Base-by-base conservation (phyloP, 2,329 filamentous ascomycete species). In the Mollisia scopiformis region DNA sequence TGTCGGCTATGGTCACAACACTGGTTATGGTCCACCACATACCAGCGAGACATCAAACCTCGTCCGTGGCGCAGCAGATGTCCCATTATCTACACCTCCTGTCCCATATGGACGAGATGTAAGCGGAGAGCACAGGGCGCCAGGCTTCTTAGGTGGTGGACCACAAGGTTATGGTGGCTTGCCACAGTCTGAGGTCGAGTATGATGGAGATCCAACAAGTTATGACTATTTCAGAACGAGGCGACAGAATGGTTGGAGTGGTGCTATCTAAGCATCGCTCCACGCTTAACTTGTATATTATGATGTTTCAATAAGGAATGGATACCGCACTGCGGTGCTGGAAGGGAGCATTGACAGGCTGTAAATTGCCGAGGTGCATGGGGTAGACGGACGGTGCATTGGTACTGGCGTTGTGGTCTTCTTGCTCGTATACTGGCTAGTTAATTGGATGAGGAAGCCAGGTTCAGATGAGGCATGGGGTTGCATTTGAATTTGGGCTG, bases 141-240 rank as follows among this genome's bases (percentile, higher is more conserved):
- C 79, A 4, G 82, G 83, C 11, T 82, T 84, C 62, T 72, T 86
- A 19, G 84, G 84, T 19, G 84, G 84, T 56, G 84, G 85, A 2
- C 83, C 84, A 1, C 76, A 79, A 54, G 85, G 86, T 0, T 88
- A 88, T 70, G 86, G 84, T 14, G 81, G 81, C 27, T 72, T 88
- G 57, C 81, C 84, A 0, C 85, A 88, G 69, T 73, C 75, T 41
- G 73, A 78, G 50, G 71, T 76, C 23, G 73, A 78, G 51, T 71
- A 76, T 25, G 70, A 69, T 13, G 37, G 60, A 13, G 69, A 74
- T 62, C 68, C 71, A 5, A 68, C 59, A 62, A 67, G 59, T 53
- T 74, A 73, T 64, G 72, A 74, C 58, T 72, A 73, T 65, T 73
- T 72, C 57, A 62, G 71, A 33, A 53, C 62, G 16, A 59, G 65